Conservation (phyloP, 805 yeast species). For the Huiozyma naganishii region DNA sequence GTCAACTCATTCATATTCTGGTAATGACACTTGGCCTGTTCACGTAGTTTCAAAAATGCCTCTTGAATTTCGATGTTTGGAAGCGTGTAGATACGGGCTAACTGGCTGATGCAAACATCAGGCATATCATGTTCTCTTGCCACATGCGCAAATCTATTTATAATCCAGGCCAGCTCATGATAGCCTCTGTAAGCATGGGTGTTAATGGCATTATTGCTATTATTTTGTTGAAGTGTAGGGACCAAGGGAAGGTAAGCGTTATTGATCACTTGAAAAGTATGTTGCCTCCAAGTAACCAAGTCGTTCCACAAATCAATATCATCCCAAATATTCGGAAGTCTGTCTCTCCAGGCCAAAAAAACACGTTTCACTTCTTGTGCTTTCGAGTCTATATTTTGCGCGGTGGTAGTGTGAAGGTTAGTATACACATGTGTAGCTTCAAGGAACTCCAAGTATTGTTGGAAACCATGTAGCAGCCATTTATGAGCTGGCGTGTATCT, state of each 20-base stretch:
- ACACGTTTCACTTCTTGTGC: conserved; percentile 92
- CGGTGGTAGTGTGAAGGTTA: conserved; percentile 77
- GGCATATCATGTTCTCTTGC: conserved; percentile 96
- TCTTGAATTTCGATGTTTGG: conserved; percentile 98
- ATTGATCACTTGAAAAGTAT: conserved; percentile 92
- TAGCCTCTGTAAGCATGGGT: conserved; percentile 96
- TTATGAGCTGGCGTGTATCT: conserved; percentile 74
- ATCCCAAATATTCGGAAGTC: conserved; percentile 94
- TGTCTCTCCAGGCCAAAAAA: conserved; percentile 94
- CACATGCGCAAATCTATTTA: conserved; percentile 95
- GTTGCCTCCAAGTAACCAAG: conserved; percentile 96
- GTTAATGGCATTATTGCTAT: conserved; percentile 60
- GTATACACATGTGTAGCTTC: conserved; percentile 94
- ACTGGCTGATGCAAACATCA: conserved; percentile 87
- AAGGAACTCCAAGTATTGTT: conserved; percentile 93
- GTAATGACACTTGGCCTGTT: conserved; percentile 95
- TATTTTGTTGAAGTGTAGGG: conserved; percentile 67
- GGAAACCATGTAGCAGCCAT: conserved; percentile 86
- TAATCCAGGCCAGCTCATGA: conserved; percentile 98
- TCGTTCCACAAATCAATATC: conserved; percentile 98
- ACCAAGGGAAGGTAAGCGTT: conserved; percentile 88
- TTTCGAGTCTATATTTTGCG: conserved; percentile 82
- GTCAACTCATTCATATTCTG: conserved; percentile 83
- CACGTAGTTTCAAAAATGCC: conserved; percentile 88
- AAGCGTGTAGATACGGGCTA: conserved; percentile 85